These are phyloP conservation scores for Coleophoma eucalyptorum DNA, from an alignment of 2,329 filamentous ascomycete genomes.

Conservation along the genomic window DNA sequence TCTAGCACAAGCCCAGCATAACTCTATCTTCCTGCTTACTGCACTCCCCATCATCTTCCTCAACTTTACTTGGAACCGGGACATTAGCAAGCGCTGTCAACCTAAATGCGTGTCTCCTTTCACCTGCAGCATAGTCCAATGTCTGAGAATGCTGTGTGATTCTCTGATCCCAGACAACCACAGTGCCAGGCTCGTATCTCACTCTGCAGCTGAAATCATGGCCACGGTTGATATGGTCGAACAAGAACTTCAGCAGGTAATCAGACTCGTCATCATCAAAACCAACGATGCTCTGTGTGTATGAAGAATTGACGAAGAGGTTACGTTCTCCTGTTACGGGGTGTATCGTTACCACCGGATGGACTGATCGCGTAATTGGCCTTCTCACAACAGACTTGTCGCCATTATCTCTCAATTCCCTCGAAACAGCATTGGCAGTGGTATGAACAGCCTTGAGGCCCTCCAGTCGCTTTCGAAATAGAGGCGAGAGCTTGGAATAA, in stretches of 20 bases:
- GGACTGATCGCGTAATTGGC: slow-evolving; percentile 68
- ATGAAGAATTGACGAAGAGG: slow-evolving; percentile 76
- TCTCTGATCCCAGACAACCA: slow-evolving; percentile 75
- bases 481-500: slow-evolving; percentile 71
- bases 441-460: slow-evolving; percentile 70
- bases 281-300: slow-evolving; percentile 39
- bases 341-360: slow-evolving; percentile 67
- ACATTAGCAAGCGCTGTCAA: slow-evolving; percentile 22
- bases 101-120: slow-evolving; percentile 21
- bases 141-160: slow-evolving; percentile 31
- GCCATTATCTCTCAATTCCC: slow-evolving; percentile 63
- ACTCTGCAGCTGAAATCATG: slow-evolving; percentile 69
- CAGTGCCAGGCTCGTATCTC: slow-evolving; percentile 70
- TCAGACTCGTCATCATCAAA: slow-evolving; percentile 71
- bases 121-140: slow-evolving; percentile 19
- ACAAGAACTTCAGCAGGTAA: slow-evolving; percentile 67
- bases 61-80: slow-evolving; percentile 18
- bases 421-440: slow-evolving; percentile 62
- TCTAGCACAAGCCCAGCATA: slow-evolving; percentile 12
- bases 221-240: slow-evolving; percentile 63
- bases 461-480: slow-evolving; percentile 73
- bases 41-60: slow-evolving; percentile 22
- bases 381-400: slow-evolving; percentile 68
- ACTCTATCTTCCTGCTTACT: slow-evolving; percentile 11
- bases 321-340: slow-evolving; percentile 71